Base-by-base conservation (phyloP, 108 stramenopile species). In the Nitzschia inconspicua region DNA sequence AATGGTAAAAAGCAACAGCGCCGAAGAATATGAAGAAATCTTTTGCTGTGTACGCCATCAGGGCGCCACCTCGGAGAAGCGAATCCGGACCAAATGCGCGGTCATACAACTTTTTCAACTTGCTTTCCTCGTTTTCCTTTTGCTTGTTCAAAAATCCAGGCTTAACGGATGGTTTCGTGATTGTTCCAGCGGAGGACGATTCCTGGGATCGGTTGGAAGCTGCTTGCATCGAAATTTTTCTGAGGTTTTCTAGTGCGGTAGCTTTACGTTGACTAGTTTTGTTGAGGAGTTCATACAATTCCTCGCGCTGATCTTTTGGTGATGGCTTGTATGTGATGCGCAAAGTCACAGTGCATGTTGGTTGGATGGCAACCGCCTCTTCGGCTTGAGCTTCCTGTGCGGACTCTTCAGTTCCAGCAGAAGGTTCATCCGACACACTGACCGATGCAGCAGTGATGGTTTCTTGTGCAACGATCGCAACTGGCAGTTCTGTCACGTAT, bases 1-100 rank as follows among this genome's bases (percentile, higher is more conserved):
- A 92, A 60, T 92, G 86, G 46, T 86, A 63, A 20, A 86, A 56
- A 0, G 68, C 50, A 13, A 80, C 80, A 16, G 72, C 76, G 0
- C 84, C 86, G 56, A 82, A 75, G 56, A 92, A 92, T 22, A 92
- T 73, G 18, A 88, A 29, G 57, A 88, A 92, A 60, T 92, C 85
- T 47, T 82, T 82, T 19, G 85, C 80, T 39, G 85, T 28, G 14
- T 80, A 68, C n/a, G 77, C 77, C 29, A 80, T 50, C 1, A 72
- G 61, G 7, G 58, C 23, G 13, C 40, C 30, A n/a, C 44, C 51
- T 53, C 83, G 78, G 20, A 83, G 35, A 75, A 88, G 53, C n/a
- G 90, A 88, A 14, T 75, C 43, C 10, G 86, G 90, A 40, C 90
- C 86, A 22, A 86, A 14, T 2, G 67, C 75, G 20, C 72, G 65